Evolutionary conservation across 495 filamentous ascomycete genomes (phyloP), one percentile per base, ranked within the genome.

Genomic region (Tuber magnatum): DNA sequence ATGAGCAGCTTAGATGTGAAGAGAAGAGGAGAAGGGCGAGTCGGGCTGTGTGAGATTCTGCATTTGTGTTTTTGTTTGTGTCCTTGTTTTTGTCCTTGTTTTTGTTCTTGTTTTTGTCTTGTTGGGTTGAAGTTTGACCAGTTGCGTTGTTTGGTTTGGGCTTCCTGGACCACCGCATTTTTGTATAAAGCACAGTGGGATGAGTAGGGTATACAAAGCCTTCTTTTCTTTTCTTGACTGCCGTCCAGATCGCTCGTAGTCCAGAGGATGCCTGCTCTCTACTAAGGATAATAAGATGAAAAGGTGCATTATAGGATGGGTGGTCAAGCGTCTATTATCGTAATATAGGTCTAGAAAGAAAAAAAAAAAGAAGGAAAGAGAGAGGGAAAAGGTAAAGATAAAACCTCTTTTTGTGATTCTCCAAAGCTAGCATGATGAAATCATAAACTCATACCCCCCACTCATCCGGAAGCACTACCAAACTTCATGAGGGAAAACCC

Each of bases 401-500:
- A 35, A 65, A 14, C 12, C 16, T 18, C 18, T 65, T 56, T 65
- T 61, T 32, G 51, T 28, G 10, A 61, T 28, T 7, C 28, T 35
- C 56, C 14, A 18, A n/a, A 35, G 48, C 48, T 22, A 56, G 22
- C 24, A 48, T 22, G 51, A 61, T 32, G 28, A 71, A 72, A 78
- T 40, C 68, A 73, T 43, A 65, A 41, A 68, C 51, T 20, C 35
- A 69, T 71, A 32, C 28, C 51, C 71, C 24, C 22, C 35, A 24
- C 43, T 12, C 24, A n/a, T 69, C 41, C 42, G 1, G 3, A 40
- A 5, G n/a, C 24, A 43, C 28, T 79, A 94, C 88, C 91, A 97
- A 43, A 97, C 93, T 84, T 97, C 91, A 65, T 90, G 88, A 9
- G 95, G 94, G 40, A 87, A 85, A n/a, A 99, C 92, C 46, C 85